Evolutionary conservation across 1,139 yeast genomes (phyloP).

Genomic region (Cylindricascospora bacillispora): DNA sequence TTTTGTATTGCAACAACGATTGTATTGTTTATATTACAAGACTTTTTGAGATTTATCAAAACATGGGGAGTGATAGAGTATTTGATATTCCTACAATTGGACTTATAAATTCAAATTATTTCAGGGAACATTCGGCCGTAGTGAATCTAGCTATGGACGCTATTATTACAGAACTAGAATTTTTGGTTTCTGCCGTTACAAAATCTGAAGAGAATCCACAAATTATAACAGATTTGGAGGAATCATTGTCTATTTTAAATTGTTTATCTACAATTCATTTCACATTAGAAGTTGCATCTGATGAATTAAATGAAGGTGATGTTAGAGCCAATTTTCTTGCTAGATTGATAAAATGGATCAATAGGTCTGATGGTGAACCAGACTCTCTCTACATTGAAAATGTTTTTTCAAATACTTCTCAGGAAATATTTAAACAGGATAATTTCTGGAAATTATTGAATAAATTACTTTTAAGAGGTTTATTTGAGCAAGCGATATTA

Average conservation of each 20-base stretch:
- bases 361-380: slow-evolving; percentile 52
- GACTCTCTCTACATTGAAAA: slow-evolving; percentile 32
- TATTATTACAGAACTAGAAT: slow-evolving; percentile 26
- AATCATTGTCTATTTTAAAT: slow-evolving; percentile 39
- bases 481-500: slow-evolving; percentile 41
- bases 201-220: slow-evolving; percentile 11
- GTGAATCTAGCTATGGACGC: slow-evolving; percentile 27
- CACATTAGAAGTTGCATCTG: slow-evolving; percentile 32
- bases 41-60: slow-evolving; percentile 28
- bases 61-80: slow-evolving; percentile 28
- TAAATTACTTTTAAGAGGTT: slow-evolving; percentile 50
- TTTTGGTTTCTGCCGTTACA: slow-evolving; percentile 18
- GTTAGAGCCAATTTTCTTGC: slow-evolving; percentile 22
- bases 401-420: slow-evolving; percentile 23
- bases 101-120: slow-evolving; percentile 25
- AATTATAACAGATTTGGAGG: slow-evolving; percentile 30
- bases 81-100: slow-evolving; percentile 30
- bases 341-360: slow-evolving; percentile 45
- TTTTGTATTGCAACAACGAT: too few relatives aligned
- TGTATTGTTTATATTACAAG: slow-evolving; percentile 29
- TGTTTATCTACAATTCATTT: slow-evolving; percentile 46
- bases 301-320: slow-evolving; percentile 31
- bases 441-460: slow-evolving; percentile 55
- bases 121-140: slow-evolving; percentile 23
- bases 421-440: slow-evolving; percentile 42